Evolutionary conservation across 2,329 filamentous ascomycete species (phyloP), one percentile per base, ranked within the genome.

Genomic region (Cytospora leucostoma): DNA sequence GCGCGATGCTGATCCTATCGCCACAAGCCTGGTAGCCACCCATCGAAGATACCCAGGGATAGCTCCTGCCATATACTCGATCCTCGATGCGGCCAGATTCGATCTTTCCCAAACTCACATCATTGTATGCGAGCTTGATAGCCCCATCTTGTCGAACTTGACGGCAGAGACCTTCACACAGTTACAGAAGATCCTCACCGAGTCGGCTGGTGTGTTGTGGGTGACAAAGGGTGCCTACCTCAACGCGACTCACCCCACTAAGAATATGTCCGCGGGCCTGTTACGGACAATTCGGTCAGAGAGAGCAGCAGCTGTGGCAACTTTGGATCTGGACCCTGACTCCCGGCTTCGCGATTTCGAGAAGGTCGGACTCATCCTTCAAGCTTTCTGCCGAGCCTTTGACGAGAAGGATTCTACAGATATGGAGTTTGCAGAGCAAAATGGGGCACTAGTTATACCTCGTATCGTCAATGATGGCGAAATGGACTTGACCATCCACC

Each of bases 121-220:
- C 32, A 68, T 74, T 10, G 49, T 73, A 1, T 61, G 62, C 8
- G 71, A 73, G 54, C 50, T 72, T 7, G 64, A 67, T 2, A 49
- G 40, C 15, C 67, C 67, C 1, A 21, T 72, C 2, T 65, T 73
- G 15, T 50, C 66, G 1, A 35, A 61, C 12, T 54, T 71, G 21
- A 61, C 60, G 10, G 51, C 63, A 4, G 17, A 47, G 8, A 51
- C 56, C 4, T 67, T 73, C 13, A 61, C 62, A 7, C 59, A 64
- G 50, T 50, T 73, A 27, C 69, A 70, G 34, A 64, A 56, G 4
- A 62, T 74, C 1, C 65, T 72, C 7, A 67, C 66, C 2, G 50
- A 53, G 4, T 56, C 70, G 2, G 64, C 66, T 6, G 76, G 76
- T 3, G 68, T 74, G 1, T 65, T 78, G 19, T 78, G 77, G 77